A percentile compares a stretch with the other conserved stretches of the same genome.
These are phyloP conservation scores for Epichloe brachyelytri DNA, from an alignment of 2,329 filamentous ascomycete genomes.

Conservation along the genomic window DNA sequence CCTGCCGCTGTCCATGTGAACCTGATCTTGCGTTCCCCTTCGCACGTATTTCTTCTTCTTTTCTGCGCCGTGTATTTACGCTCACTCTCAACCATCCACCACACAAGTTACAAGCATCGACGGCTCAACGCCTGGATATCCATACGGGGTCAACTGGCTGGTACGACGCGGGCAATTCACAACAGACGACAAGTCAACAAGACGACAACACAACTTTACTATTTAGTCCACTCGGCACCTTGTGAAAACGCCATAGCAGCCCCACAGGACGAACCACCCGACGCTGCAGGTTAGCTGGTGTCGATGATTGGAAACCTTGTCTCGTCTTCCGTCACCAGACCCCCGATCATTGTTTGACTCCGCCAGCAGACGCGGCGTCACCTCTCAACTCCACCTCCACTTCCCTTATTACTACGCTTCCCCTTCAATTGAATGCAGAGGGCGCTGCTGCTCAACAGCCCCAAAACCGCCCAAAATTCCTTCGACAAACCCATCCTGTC, in stretches of 20 bases:
- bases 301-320: conserved; percentile 8
- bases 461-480: conserved; percentile 73
- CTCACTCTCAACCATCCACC: not conserved
- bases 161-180: not conserved
- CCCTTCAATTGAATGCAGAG: conserved; percentile 32
- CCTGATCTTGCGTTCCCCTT: not conserved
- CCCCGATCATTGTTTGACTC: conserved; percentile 15
- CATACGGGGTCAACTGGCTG: not conserved
- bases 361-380: conserved; percentile 12
- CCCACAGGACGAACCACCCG: conserved; percentile 1
- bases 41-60: not conserved
- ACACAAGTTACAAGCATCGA: not conserved
- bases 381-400: conserved; percentile 8
- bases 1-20: not conserved
- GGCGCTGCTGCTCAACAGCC: conserved; percentile 71
- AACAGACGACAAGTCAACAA: not conserved
- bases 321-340: conserved; percentile 16
- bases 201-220: not conserved
- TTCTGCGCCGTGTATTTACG: not conserved
- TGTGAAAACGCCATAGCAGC: conserved; percentile 3
- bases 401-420: conserved; percentile 21
- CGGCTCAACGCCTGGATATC: not conserved
- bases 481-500: conserved; percentile 53
- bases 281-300: conserved; percentile 3
- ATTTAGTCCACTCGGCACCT: not conserved